Conservation (phyloP, 495 filamentous ascomycete genomes). For the Penicillium lividum region DNA sequence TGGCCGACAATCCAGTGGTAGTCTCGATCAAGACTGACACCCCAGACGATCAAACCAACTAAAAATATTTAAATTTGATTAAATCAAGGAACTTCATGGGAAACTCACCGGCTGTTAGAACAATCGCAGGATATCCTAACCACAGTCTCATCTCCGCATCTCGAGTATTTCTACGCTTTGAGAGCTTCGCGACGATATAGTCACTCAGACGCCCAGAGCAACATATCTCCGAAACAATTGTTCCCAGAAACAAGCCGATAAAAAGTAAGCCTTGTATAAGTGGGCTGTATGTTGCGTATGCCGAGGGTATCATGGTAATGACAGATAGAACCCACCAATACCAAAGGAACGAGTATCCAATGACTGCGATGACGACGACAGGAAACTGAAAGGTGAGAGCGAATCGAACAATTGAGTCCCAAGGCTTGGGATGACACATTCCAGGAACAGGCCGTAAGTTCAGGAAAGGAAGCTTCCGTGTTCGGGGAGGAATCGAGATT, state of each 20-base stretch:
- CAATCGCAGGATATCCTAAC: constrained; percentile 58
- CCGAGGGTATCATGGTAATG: constrained; percentile 60
- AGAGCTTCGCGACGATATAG: constrained; percentile 46
- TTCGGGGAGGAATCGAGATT: constrained; percentile 36
- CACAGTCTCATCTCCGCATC: constrained; percentile 61
- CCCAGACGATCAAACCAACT: constrained; percentile 55
- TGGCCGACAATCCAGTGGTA: constrained; percentile 65
- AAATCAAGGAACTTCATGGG: neutral
- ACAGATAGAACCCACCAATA: constrained; percentile 67
- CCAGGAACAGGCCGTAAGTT: constrained; percentile 54
- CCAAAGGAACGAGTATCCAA: constrained; percentile 58
- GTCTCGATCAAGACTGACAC: constrained; percentile 54
- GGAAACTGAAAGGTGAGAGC: constrained; percentile 50
- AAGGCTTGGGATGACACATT: constrained; percentile 54
- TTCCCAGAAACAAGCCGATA: constrained; percentile 58
- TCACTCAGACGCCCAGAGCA: constrained; percentile 59
- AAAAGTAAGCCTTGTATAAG: constrained; percentile 61
- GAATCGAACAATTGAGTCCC: constrained; percentile 50
- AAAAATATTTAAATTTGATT: neutral
- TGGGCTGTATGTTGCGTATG: constrained; percentile 53
- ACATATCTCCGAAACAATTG: constrained; percentile 53
- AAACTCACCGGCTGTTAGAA: constrained; percentile 46
- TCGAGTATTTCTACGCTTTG: constrained; percentile 43
- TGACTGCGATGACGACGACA: constrained; percentile 45
- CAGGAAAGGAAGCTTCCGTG: constrained; percentile 50